These are phyloP conservation scores for Chlorencoelia australis DNA, from an alignment of 2,329 filamentous ascomycete genomes.

Conservation along the genomic window DNA sequence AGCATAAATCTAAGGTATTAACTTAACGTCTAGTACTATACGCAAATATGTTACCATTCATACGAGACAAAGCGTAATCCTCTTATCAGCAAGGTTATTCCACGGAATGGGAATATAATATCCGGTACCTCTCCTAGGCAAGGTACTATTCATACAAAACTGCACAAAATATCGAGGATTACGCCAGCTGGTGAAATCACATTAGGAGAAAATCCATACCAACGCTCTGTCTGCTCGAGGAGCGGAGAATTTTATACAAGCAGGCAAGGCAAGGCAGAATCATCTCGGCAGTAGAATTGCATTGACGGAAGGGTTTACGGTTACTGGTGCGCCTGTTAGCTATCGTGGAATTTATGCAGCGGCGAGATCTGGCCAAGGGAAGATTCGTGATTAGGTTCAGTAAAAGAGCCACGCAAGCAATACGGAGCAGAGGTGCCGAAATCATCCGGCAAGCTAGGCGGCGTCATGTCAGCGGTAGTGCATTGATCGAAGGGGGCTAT, in stretches of 20 bases:
- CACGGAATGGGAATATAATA: neutral
- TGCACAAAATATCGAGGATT: conserved; percentile 1
- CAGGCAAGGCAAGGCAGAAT: conserved; percentile 1
- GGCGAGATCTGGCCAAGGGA: too few species aligned
- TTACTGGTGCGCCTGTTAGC: conserved; percentile 4
- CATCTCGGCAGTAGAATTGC: too few species aligned
- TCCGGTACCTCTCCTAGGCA: neutral
- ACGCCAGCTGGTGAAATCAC: conserved; percentile 4
- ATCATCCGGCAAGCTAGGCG: too few species aligned
- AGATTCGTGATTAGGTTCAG: too few species aligned
- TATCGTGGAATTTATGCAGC: conserved; percentile 7
- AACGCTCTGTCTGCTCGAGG: too few species aligned
- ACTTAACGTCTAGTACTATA: too few species aligned
- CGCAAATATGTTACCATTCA: too few species aligned
- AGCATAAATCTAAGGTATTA: neutral
- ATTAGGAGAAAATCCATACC: conserved; percentile 5
- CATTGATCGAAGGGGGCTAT: conserved; percentile 6
- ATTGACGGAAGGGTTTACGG: conserved; percentile 4
- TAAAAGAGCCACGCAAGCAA: too few species aligned
- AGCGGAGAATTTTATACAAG: neutral
- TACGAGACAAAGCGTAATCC: neutral
- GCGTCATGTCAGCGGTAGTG: too few species aligned
- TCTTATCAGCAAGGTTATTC: conserved; percentile 1
- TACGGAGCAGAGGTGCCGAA: too few species aligned
- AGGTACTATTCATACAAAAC: neutral